phyloP scores from a whole-genome alignment of 1,284 basidiomycete species.

The Trametes sp. region DNA sequence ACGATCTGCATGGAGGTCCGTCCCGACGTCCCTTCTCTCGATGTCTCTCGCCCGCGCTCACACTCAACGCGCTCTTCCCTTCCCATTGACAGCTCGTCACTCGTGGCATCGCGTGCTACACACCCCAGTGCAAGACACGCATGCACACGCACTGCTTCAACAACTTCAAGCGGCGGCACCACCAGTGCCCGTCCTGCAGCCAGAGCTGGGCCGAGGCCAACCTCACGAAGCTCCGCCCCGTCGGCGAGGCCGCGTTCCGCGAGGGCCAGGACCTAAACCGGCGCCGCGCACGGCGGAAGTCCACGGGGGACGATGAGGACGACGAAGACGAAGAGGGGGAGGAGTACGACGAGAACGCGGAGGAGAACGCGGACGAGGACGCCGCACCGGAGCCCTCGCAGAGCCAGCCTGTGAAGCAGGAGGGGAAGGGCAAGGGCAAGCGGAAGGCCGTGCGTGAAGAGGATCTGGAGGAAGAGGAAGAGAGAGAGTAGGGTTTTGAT shows the following conservation, averaged over 20 bases:
- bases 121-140: conserved; percentile 66
- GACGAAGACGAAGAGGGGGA: conserved; percentile 49
- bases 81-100: conserved; percentile 60
- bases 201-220: conserved; percentile 63
- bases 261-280: conserved; percentile 64
- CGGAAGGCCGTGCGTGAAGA: conserved; percentile 41
- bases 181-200: conserved; percentile 65
- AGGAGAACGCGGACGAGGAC: conserved; percentile 49
- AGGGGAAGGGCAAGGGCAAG: conserved; percentile 39
- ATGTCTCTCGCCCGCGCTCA: too few species aligned
- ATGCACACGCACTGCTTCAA: conserved; percentile 76
- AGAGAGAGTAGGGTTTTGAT: conserved; percentile 34
- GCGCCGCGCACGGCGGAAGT: conserved; percentile 49
- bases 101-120: conserved; percentile 70
- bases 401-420: conserved; percentile 38
- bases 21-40: background rate
- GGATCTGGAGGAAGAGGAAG: conserved; percentile 45
- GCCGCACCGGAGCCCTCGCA: conserved; percentile 40
- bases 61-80: too few species aligned
- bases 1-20: conserved; percentile 75
- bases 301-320: conserved; percentile 48
- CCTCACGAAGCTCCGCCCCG: conserved; percentile 51
- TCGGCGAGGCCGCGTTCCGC: conserved; percentile 71
- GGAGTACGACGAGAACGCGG: conserved; percentile 47
- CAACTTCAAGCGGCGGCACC: conserved; percentile 50